Conservation (phyloP, 73 alveolate species). For the Uronychia setigera region DNA sequence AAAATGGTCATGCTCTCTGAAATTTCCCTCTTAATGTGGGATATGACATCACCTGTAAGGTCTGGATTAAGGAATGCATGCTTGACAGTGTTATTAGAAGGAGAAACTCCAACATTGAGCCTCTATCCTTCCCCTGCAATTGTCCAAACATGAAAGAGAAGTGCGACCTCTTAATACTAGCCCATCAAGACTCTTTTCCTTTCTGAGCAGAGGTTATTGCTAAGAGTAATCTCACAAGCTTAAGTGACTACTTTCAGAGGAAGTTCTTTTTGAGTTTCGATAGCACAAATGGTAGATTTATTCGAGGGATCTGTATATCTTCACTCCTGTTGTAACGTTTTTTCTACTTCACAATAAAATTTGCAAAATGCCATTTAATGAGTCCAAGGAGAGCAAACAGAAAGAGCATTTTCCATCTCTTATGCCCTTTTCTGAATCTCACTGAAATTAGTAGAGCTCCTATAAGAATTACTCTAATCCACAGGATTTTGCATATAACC, state of each 20-base stretch:
- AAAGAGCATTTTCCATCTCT: neutral
- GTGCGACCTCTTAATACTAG: neutral
- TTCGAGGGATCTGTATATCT: neutral
- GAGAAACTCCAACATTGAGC: neutral
- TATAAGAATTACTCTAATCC: neutral
- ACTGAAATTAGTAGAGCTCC: neutral
- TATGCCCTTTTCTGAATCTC: neutral
- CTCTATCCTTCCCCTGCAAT: neutral
- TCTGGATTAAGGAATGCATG: neutral
- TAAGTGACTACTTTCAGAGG: neutral
- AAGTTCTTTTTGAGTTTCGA: neutral
- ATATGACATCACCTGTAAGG: neutral
- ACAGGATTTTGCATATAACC: too few species aligned
- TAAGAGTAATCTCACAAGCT: neutral
- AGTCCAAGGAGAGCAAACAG: neutral
- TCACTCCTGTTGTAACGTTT: neutral
- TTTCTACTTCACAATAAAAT: neutral
- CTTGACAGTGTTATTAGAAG: neutral
- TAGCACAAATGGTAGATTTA: neutral
- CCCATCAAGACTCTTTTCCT: neutral
- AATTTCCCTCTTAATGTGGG: neutral
- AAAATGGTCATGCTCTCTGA: neutral
- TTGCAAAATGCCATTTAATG: neutral
- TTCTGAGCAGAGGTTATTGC: neutral
- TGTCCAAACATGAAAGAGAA: neutral